Base-by-base conservation (phyloP, 2,329 filamentous ascomycete genomes). In the Juglanconis oblonga region DNA sequence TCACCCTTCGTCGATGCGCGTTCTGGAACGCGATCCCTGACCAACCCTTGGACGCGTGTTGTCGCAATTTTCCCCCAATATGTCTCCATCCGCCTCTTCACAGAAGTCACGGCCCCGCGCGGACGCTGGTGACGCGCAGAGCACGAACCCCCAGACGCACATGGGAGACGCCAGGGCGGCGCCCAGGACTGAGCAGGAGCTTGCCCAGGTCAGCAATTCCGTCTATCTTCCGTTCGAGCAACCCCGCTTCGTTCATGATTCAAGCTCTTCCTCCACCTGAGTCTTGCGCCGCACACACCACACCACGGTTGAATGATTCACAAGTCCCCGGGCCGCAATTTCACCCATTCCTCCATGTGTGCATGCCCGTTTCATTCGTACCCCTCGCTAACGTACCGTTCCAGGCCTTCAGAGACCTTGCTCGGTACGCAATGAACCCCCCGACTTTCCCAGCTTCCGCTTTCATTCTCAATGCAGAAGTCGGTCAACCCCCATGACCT, bases 391-490 rank as follows among this genome's bases (percentile, higher is more conserved):
- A 60, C 58, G 49, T 38, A 17, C 24, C 36, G 66, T 62, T 71
- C 67, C 67, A 72, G 70, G 67, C 69, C 63, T 66, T 71, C 31
- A 66, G 59, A 67, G 70, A 72, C 62, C 70, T 72, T 58, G 68
- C 70, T 51, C 69, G 70, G 70, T 72, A 68, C 64, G 67, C 58
- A 56, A 63, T 49, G 55, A 64, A 32, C 31, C 35, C 45, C 24
- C 49, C 48, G 13, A 36, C 31, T 31, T 51, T 35, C 32, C 11
- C 14, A 32, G 14, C 47, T 55, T 29, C n/a, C 24, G 40, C 29
- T 40, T 36, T 38, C 52, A 32, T 57, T 40, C 31, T 40, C 53
- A 14, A 49, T 55, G 53, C 9, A 13, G 32, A 42, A 36, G 55
- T 57, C 42, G 60, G 31, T 47, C 53, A 47, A 49, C 31, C 17